A percentile compares a stretch with the other conserved stretches of the same genome.
These are phyloP conservation scores for Heracleum sosnowskyi DNA, from an alignment of 129 eudicot species.

Conservation along the genomic window DNA sequence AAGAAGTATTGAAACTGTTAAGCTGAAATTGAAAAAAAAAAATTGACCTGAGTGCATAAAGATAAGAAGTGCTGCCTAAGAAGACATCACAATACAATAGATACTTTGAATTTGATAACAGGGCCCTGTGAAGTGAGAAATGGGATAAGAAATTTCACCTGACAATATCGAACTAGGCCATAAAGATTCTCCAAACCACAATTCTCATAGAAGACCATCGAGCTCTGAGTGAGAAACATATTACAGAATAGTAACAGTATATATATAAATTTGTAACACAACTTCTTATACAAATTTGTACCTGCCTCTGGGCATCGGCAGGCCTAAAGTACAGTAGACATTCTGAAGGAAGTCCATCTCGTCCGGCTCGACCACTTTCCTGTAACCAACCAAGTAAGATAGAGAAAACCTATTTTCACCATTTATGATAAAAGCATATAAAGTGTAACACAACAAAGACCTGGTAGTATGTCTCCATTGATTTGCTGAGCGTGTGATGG, in stretches of 20 bases:
- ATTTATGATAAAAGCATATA: conserved; percentile 11
- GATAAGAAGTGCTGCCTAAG: not conserved
- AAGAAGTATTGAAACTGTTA: not conserved
- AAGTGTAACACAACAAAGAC: conserved; percentile 23
- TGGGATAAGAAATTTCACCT: conserved; percentile 37
- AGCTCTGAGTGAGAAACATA: conserved; percentile 53
- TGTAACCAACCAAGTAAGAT: conserved; percentile 26
- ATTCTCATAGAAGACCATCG: conserved; percentile 98
- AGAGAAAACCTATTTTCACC: not conserved
- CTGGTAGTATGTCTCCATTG: conserved; percentile 99
- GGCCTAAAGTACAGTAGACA: conserved; percentile 90
- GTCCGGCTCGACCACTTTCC: conserved; percentile 99
- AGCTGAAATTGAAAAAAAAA: not conserved
- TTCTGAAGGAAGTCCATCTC: conserved; percentile 97
- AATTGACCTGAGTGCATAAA: not conserved
- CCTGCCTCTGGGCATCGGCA: conserved; percentile 98
- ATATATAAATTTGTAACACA: not conserved
- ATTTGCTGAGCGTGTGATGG: conserved; percentile 97
- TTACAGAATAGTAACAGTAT: conserved; percentile 3
- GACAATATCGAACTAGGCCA: conserved; percentile 85
- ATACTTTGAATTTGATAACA: not conserved
- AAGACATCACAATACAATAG: not conserved
- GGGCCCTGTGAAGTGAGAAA: not conserved
- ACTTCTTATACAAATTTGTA: conserved; percentile 24
- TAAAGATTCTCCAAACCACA: conserved; percentile 85